phyloP scores from a whole-genome alignment of 441 rosid species.

The Populus tomentosa region DNA sequence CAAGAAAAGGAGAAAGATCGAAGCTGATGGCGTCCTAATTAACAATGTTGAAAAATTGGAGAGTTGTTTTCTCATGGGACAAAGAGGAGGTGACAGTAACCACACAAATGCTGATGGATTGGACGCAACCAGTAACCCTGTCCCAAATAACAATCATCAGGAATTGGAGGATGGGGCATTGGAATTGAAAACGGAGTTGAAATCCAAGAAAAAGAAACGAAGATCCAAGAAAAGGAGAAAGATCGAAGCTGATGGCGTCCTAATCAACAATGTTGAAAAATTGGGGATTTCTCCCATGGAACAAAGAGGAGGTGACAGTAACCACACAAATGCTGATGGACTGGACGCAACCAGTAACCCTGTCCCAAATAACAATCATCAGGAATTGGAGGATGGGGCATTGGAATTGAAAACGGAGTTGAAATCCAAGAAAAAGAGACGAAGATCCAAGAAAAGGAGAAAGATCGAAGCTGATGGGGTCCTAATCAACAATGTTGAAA shows the following conservation, averaged over 20 bases:
- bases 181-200: no score
- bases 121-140: no score
- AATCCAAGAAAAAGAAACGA: no score
- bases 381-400: background rate
- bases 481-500: background rate
- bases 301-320: background rate
- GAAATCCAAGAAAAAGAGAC: no score
- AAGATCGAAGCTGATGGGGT: background rate
- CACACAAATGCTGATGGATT: no score
- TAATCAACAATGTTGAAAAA: background rate
- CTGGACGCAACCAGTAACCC: no score
- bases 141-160: background rate
- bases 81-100: background rate
- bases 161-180: background rate
- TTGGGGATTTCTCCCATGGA: background rate
- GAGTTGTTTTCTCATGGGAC: background rate
- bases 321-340: background rate
- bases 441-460: background rate
- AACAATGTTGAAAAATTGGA: background rate
- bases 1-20: background rate
- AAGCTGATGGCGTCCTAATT: background rate
- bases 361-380: background rate
- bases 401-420: no score
- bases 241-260: background rate
- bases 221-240: background rate